phyloP scores from a whole-genome alignment of 2,329 filamentous ascomycete genomes.

The Fusarium caatingaense region DNA sequence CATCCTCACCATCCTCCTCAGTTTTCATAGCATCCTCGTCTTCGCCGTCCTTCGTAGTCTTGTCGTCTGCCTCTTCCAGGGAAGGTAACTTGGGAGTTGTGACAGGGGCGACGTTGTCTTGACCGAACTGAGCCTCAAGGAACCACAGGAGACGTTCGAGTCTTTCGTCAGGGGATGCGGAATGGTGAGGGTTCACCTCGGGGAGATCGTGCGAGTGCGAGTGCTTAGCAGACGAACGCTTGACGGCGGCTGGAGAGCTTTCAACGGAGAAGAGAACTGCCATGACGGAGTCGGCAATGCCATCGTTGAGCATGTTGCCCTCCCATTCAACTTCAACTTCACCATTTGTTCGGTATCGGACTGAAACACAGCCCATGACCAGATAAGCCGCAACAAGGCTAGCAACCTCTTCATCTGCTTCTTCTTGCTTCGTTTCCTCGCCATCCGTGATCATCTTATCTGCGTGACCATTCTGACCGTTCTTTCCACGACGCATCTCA shows the following conservation, averaged over 20 bases:
- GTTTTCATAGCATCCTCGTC: constrained; percentile 53
- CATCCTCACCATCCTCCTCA: constrained; percentile 53
- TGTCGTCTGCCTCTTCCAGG: constrained; percentile 51
- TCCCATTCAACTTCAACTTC: constrained; percentile 96
- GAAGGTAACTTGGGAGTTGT: constrained; percentile 68
- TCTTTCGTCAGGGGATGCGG: constrained; percentile 77
- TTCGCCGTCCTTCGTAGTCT: constrained; percentile 50
- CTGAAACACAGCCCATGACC: constrained; percentile 90
- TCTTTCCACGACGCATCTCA: constrained; percentile 59
- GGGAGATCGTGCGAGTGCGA: constrained; percentile 57
- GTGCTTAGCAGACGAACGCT: constrained; percentile 64
- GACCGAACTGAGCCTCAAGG: constrained; percentile 94
- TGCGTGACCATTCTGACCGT: constrained; percentile 51
- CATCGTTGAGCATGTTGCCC: constrained; percentile 96
- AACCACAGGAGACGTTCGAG: constrained; percentile 92
- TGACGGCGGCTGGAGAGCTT: constrained; percentile 93
- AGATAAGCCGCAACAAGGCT: constrained; percentile 67
- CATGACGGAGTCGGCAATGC: constrained; percentile 97
- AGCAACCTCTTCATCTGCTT: constrained; percentile 73
- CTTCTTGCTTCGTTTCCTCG: constrained; percentile 56
- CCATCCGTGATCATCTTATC: constrained; percentile 52
- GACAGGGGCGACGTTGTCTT: constrained; percentile 83
- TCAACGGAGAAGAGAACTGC: constrained; percentile 92
- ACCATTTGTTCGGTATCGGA: constrained; percentile 81
- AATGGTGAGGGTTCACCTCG: constrained; percentile 76